phyloP scores from a whole-genome alignment of 2,329 filamentous ascomycete species.

The Cercospora brassicicola region DNA sequence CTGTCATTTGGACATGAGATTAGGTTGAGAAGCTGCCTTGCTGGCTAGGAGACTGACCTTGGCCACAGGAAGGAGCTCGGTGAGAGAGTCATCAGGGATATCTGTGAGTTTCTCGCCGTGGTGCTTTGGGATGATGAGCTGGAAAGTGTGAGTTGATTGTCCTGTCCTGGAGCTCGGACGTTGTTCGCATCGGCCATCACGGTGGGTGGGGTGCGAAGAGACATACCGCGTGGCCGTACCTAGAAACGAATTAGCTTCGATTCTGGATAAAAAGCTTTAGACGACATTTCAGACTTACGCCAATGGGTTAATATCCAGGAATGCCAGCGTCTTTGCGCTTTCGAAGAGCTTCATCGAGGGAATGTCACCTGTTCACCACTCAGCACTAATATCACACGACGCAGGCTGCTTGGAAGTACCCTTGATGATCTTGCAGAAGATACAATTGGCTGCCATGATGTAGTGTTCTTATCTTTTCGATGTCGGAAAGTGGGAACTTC shows the following conservation, averaged over 20 bases:
- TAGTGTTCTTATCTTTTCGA: not conserved
- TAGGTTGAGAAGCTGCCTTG: no score
- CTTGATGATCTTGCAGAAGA: conserved; percentile 99
- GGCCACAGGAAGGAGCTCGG: conserved; percentile 79
- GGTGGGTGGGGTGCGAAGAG: conserved; percentile 6
- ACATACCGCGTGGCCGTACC: conserved; percentile 79
- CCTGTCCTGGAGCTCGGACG: not conserved
- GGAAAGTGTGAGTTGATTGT: not conserved
- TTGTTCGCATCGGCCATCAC: conserved; percentile 11
- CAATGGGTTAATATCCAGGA: conserved; percentile 92
- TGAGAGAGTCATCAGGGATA: conserved; percentile 84
- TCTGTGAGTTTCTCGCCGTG: conserved; percentile 90
- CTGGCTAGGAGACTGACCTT: conserved; percentile 49
- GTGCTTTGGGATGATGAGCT: conserved; percentile 95
- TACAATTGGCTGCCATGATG: conserved; percentile 62
- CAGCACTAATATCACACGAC: not conserved
- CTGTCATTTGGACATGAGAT: conserved; percentile 29
- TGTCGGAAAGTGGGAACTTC: not conserved
- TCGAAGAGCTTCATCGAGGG: conserved; percentile 96
- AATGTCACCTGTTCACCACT: conserved; percentile 72
- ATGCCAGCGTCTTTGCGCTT: conserved; percentile 87
- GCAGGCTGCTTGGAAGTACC: conserved; percentile 51
- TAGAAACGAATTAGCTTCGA: conserved; percentile 15
- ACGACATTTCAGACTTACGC: conserved; percentile 18
- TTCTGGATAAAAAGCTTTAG: not conserved